Base-by-base conservation (phyloP, 2,329 filamentous ascomycete species). In the Colletotrichum scovillei region DNA sequence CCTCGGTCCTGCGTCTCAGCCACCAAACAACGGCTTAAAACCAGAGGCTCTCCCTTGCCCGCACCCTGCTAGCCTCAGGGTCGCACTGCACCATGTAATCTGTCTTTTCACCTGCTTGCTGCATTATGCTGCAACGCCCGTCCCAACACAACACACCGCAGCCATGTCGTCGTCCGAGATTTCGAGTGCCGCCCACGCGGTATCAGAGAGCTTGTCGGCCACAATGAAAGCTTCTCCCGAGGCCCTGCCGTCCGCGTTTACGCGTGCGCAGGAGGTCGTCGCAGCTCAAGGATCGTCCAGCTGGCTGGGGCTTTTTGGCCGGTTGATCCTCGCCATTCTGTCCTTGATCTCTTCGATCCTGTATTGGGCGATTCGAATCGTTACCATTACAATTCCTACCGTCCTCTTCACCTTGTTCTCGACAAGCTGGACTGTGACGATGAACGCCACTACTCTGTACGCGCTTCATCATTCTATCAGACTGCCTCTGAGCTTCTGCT, bases 371-470 rank as follows among this genome's bases (percentile, higher is more conserved):
- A 91, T 98, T 77, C 94, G 93, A 74, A 93, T 98, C 79, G 90
- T 92, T 22, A 97, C 96, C 30, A 95, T 98, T 77, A 97, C 94
- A 19, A 82, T 98, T 72, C 97, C 97, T 56, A 95, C 94, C 81
- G 91, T 97, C 83, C 89, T 98, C 22, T 99, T 97, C 81, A 94
- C 92, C 6, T 87, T 98, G 75, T 94, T 98, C 80, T 98, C 95
- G 6, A 96, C 95, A 76, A 98, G 94, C 82, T 87, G 97, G 86
- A 99, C 97, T 0, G 94, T 99, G 80, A 99, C 97, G 12, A 97
- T 99, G 95, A 98, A 98, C 81, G 96, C 97, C 78, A 98, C 96
- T 24, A 99, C 97, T 22, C 84, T 99, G 92, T 97, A 91, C 80
- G 92, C 62, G 42, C 19, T 49, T 19, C 42, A 59, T 60, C 49